A percentile compares a stretch with the other conserved stretches of the same genome.
Conservation (phyloP, 768 basidiomycete species). For the Auriscalpium microsporum region DNA sequence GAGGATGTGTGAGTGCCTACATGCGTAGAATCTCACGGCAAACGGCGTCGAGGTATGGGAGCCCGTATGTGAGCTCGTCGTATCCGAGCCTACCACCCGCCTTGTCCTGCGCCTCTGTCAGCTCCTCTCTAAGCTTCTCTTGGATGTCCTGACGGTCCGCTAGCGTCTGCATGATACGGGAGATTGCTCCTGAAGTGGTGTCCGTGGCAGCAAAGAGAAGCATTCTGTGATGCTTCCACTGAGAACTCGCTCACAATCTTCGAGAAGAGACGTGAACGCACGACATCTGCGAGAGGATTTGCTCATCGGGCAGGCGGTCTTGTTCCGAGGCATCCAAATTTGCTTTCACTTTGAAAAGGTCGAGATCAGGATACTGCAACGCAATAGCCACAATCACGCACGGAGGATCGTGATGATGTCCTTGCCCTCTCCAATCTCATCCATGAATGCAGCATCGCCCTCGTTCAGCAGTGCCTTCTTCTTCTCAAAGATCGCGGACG, state of each 20-base stretch:
- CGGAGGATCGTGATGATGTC: constrained; percentile 23
- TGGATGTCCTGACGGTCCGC: constrained; percentile 20
- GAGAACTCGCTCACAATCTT: too few species aligned
- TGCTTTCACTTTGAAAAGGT: neutral
- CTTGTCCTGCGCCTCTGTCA: constrained; percentile 6
- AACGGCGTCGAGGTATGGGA: constrained; percentile 24
- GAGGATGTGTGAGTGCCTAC: constrained; percentile 6
- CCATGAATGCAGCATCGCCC: constrained; percentile 14
- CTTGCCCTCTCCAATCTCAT: constrained; percentile 20
- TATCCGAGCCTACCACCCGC: constrained; percentile 14
- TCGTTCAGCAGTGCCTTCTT: constrained; percentile 2
- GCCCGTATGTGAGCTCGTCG: constrained; percentile 15
- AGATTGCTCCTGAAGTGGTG: constrained; percentile 23
- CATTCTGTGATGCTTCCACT: neutral
- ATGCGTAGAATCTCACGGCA: constrained; percentile 18
- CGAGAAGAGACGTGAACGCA: constrained; percentile 2
- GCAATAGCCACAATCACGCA: constrained; percentile 1
- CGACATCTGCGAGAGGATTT: constrained; percentile 21
- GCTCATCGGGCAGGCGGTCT: constrained; percentile 18
- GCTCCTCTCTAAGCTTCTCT: constrained; percentile 20
- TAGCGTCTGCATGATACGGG: constrained; percentile 21
- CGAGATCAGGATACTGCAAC: too few species aligned
- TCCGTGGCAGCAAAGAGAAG: constrained; percentile 6
- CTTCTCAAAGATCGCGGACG: neutral
- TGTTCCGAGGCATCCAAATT: constrained; percentile 15